Evolutionary conservation across 495 filamentous ascomycete genomes (phyloP).

Genomic region (Halenospora varia): DNA sequence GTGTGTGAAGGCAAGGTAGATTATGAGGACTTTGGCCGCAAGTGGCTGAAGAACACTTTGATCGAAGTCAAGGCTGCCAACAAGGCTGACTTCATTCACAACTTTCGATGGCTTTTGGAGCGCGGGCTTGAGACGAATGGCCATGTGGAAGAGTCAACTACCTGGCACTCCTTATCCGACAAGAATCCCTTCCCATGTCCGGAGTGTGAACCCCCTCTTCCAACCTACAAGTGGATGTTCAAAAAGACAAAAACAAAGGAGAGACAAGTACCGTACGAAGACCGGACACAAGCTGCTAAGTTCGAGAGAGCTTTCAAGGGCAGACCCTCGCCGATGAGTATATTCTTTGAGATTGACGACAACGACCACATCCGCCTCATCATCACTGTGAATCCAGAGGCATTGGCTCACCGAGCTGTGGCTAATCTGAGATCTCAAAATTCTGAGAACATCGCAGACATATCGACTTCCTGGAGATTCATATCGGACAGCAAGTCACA

Average conservation of each 20-base stretch:
- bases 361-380: conserved; percentile 29
- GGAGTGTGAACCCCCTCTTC: conserved; percentile 31
- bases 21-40: neutral
- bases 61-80: neutral
- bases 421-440: conserved; percentile 18
- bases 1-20: neutral
- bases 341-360: conserved; percentile 34
- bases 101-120: conserved; percentile 34
- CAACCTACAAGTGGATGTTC: conserved; percentile 29
- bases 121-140: conserved; percentile 18
- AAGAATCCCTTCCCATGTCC: conserved; percentile 15
- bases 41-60: neutral
- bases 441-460: no score
- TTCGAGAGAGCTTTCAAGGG: conserved; percentile 34
- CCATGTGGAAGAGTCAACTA: neutral
- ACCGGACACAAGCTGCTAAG: conserved; percentile 27
- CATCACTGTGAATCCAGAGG: conserved; percentile 51
- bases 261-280: conserved; percentile 31
- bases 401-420: conserved; percentile 52
- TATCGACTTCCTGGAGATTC: neutral
- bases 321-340: conserved; percentile 43
- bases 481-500: neutral
- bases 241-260: conserved; percentile 20
- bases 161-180: conserved; percentile 5
- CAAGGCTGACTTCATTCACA: neutral